Percentiles rank a stretch among this genome's conserved stretches.
phyloP scores from a whole-genome alignment of 2,329 filamentous ascomycete species.

The Acrocalymma vagum region DNA sequence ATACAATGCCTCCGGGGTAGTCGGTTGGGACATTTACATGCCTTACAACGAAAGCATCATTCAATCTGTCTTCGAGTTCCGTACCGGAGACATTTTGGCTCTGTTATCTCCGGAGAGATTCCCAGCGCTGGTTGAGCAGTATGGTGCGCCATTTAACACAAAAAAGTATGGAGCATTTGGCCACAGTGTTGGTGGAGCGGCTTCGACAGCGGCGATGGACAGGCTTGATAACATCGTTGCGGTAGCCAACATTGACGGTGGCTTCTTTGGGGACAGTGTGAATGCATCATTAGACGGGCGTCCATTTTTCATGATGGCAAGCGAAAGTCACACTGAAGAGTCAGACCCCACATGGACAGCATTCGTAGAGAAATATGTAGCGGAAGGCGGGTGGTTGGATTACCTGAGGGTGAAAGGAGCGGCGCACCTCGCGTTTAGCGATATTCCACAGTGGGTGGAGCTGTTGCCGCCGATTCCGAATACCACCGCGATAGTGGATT shows the following conservation, averaged over 20 bases:
- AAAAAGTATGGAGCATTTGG: slow-evolving; percentile 12
- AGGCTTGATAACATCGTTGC: not conserved
- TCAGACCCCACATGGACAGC: too few species aligned
- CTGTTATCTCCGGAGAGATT: slow-evolving; percentile 4
- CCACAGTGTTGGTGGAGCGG: slow-evolving; percentile 21
- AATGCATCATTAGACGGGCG: slow-evolving; percentile 1
- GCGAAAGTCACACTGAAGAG: too few species aligned
- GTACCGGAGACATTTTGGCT: slow-evolving; percentile 5
- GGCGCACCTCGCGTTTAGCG: too few species aligned
- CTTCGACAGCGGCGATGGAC: slow-evolving; percentile 3
- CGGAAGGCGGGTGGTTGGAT: too few species aligned
- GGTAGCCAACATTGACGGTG: slow-evolving; percentile 6
- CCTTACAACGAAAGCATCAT: too few species aligned
- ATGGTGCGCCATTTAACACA: slow-evolving; percentile 12
- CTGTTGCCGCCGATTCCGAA: too few species aligned
- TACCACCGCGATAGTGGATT: too few species aligned
- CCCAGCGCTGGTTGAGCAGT: slow-evolving; percentile 6
- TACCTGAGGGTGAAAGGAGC: too few species aligned
- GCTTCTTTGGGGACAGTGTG: slow-evolving; percentile 3
- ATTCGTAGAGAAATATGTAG: too few species aligned
- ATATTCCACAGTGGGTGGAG: too few species aligned
- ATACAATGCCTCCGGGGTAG: slow-evolving; percentile 8
- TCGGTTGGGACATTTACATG: slow-evolving; percentile 24
- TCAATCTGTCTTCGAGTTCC: slow-evolving; percentile 7
- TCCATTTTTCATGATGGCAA: slow-evolving; percentile 5